A percentile compares a stretch with the other conserved stretches of the same genome.
Evolutionary conservation across 176 grass and related monocot genomes (phyloP).

Genomic region (Sorghum bicolor): Sorghum_bicolor_NCBIv3 NC_012877.2:31664001-31664500

Average conservation of each 20-base stretch:
- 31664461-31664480: neutral
- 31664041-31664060: constrained; percentile 87
- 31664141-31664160: constrained; percentile 82
- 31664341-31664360: constrained; percentile 4
- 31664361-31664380: neutral
- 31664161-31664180: constrained; percentile 87
- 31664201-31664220: constrained; percentile 72
- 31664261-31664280: constrained; percentile 94
- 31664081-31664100: constrained; percentile 77
- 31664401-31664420: neutral
- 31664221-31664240: constrained; percentile 80
- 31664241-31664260: constrained; percentile 94
- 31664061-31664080: constrained; percentile 70
- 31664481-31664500: neutral
- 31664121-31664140: constrained; percentile 87
- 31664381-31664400: neutral
- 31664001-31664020: constrained; percentile 77
- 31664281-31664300: constrained; percentile 81
- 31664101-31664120: constrained; percentile 72
- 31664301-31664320: constrained; percentile 87
- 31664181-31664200: constrained; percentile 73
- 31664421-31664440: neutral
- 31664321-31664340: neutral
- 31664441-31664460: neutral
- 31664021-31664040: constrained; percentile 86